Percentiles rank a stretch among this genome's conserved stretches.
These are phyloP conservation scores for Triangularia setosa DNA, from an alignment of 2,329 filamentous ascomycete species.

Conservation along the genomic window DNA sequence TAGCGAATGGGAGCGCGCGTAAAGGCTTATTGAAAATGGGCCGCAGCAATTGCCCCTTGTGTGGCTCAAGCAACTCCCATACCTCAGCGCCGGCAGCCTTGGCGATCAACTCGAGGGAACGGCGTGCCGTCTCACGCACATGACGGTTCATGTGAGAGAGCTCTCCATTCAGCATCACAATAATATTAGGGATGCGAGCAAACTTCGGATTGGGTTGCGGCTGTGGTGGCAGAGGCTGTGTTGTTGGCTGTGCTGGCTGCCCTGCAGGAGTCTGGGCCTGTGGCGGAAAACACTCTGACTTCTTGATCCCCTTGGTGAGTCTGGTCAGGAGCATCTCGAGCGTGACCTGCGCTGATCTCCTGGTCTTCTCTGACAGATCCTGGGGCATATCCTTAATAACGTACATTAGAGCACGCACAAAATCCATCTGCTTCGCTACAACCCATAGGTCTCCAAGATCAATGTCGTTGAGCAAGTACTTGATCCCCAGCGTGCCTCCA, in stretches of 20 bases:
- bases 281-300: conserved; percentile 60
- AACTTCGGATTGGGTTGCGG: conserved; percentile 33
- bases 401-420: conserved; percentile 87
- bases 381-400: conserved; percentile 98
- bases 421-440: conserved; percentile 75
- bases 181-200: conserved; percentile 69
- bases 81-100: conserved; percentile 73
- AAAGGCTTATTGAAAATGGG: conserved; percentile 95
- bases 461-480: conserved; percentile 78
- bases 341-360: conserved; percentile 76
- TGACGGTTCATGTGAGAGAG: conserved; percentile 94
- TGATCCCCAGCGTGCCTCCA: conserved; percentile 85
- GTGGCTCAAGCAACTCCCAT: conserved; percentile 82
- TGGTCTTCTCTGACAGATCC: conserved; percentile 86
- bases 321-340: conserved; percentile 73
- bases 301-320: conserved; percentile 74
- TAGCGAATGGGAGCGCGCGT: conserved; percentile 85
- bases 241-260: conserved; percentile 37
- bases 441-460: conserved; percentile 84
- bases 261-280: conserved; percentile 39
- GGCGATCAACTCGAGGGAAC: conserved; percentile 75
- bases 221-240: conserved; percentile 40
- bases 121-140: conserved; percentile 82
- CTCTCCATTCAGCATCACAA: conserved; percentile 80
- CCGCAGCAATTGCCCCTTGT: conserved; percentile 83